phyloP scores from a whole-genome alignment of 2,329 filamentous ascomycete genomes.

The Camptophora hylomeconis region DNA sequence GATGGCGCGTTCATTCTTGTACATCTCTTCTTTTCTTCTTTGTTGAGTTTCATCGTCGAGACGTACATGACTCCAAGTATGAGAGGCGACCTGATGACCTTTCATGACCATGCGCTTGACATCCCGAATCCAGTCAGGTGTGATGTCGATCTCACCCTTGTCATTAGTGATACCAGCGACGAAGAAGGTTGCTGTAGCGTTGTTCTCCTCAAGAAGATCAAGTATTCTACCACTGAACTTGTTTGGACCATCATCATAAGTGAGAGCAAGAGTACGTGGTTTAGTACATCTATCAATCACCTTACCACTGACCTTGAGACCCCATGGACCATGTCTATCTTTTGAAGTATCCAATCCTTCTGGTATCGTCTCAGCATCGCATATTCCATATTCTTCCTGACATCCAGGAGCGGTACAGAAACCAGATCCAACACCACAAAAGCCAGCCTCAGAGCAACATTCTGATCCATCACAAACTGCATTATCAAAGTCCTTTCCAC shows the following conservation, averaged over 20 bases:
- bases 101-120: slow-evolving; percentile 30
- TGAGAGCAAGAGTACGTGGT: slow-evolving; percentile 50
- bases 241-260: slow-evolving; percentile 55
- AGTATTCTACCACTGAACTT: slow-evolving; percentile 49
- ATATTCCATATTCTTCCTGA: slow-evolving; percentile 12
- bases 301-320: no score
- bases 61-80: slow-evolving; percentile 40
- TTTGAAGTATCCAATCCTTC: slow-evolving; percentile 7
- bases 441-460: slow-evolving; percentile 13
- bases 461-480: slow-evolving; percentile 4
- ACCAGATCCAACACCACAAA: slow-evolving; percentile 10
- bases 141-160: slow-evolving; percentile 30
- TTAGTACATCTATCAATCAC: slow-evolving; percentile 29
- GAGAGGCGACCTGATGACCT: slow-evolving; percentile 39
- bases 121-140: slow-evolving; percentile 24
- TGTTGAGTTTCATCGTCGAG: slow-evolving; percentile 26
- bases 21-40: slow-evolving; percentile 30
- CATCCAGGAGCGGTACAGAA: slow-evolving; percentile 14
- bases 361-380: slow-evolving; percentile 12
- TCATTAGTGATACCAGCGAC: slow-evolving; percentile 39
- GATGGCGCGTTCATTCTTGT: slow-evolving; percentile 35
- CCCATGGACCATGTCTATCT: slow-evolving; percentile 8
- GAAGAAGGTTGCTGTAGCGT: slow-evolving; percentile 56
- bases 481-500: slow-evolving; percentile 4
- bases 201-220: slow-evolving; percentile 45